Evolutionary conservation across 2,329 filamentous ascomycete genomes (phyloP).

Genomic region (Botrytis fragariae): DNA sequence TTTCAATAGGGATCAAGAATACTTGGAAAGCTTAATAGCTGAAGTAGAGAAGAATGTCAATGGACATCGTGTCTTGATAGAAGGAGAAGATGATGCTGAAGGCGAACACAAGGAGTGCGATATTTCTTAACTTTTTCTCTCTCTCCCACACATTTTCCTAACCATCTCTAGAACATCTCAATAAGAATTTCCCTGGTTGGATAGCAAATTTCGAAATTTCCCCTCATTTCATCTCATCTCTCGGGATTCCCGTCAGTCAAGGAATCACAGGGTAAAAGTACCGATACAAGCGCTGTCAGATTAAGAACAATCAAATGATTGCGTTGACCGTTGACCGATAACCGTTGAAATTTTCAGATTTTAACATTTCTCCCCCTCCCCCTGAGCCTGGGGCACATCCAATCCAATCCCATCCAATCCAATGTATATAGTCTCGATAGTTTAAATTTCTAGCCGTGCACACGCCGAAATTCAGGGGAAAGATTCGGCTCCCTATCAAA

Average conservation of each 20-base stretch:
- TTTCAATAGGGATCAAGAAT: constrained; percentile 60
- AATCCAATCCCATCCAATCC: background rate
- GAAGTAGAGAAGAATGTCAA: constrained; percentile 77
- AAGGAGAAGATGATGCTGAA: constrained; percentile 65
- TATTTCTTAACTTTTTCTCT: background rate
- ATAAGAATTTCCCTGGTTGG: background rate
- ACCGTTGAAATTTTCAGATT: background rate
- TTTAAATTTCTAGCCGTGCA: background rate
- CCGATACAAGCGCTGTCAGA: constrained; percentile 1
- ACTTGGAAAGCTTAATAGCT: constrained; percentile 72
- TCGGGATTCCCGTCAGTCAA: background rate
- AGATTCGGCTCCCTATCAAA: background rate
- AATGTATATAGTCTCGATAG: background rate
- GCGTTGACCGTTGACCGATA: background rate
- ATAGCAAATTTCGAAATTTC: background rate
- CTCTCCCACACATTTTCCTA: background rate
- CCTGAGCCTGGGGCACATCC: background rate
- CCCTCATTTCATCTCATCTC: background rate
- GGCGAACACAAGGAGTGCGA: constrained; percentile 24
- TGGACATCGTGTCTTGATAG: constrained; percentile 65
- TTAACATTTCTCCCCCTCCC: background rate
- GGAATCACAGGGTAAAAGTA: background rate
- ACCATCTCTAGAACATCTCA: constrained; percentile 17
- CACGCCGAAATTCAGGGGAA: background rate
- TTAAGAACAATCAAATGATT: background rate